These are phyloP conservation scores for Geum urbanum DNA, from an alignment of 306 rosid genomes.

Conservation along the genomic window DNA sequence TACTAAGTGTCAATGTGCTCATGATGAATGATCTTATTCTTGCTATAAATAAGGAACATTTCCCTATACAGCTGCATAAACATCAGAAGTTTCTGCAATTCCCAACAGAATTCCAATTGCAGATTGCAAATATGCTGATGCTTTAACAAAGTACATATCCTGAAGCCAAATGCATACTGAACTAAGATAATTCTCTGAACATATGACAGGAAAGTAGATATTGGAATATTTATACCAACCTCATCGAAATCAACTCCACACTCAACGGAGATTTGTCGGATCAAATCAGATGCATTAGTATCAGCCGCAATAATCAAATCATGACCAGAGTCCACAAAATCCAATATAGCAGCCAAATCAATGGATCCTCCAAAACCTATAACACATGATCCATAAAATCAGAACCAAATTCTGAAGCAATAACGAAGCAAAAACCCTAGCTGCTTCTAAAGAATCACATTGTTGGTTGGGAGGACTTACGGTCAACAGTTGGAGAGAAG, in stretches of 20 bases:
- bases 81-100: background rate
- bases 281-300: constrained; percentile 75
- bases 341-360: constrained; percentile 70
- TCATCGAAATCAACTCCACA: constrained; percentile 96
- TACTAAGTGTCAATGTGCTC: no score
- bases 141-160: background rate
- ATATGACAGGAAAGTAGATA: background rate
- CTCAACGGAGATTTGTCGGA: constrained; percentile 74
- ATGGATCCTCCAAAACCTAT: constrained; percentile 94
- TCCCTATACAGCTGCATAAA: background rate
- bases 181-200: background rate
- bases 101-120: background rate
- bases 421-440: background rate
- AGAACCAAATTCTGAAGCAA: background rate
- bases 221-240: constrained; percentile 38
- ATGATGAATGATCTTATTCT: no score
- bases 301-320: constrained; percentile 84
- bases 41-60: background rate
- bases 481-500: constrained; percentile 77
- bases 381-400: constrained; percentile 1
- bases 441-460: no score
- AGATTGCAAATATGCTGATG: background rate
- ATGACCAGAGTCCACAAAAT: constrained; percentile 93
- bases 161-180: background rate
- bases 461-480: constrained; percentile 35